Percentiles rank a stretch among this genome's conserved stretches.
phyloP scores from a whole-genome alignment of 73 alveolate species.

The Effrenium voratum region DNA sequence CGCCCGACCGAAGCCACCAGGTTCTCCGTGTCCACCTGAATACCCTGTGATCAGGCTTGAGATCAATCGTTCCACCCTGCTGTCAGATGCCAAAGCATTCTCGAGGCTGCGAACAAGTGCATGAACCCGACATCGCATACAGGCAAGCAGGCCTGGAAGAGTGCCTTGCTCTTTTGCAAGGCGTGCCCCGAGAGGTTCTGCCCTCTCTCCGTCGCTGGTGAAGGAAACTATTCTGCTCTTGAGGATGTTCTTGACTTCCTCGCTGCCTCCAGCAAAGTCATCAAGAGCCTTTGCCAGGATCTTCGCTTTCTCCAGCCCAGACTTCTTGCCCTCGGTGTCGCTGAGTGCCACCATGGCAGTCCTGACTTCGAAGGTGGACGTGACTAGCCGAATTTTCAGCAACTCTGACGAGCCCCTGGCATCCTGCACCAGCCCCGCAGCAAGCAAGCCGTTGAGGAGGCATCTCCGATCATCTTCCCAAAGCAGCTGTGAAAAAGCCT shows the following conservation, averaged over 20 bases:
- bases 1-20: background rate
- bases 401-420: background rate
- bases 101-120: background rate
- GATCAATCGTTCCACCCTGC: background rate
- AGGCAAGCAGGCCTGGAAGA: background rate
- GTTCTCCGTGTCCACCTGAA: background rate
- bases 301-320: background rate
- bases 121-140: background rate
- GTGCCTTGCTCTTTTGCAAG: background rate
- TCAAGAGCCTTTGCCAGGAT: background rate
- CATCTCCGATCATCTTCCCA: background rate
- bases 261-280: background rate
- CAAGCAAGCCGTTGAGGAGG: background rate
- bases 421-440: background rate
- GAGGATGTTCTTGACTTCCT: background rate
- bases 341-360: background rate
- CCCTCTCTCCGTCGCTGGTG: background rate
- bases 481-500: background rate
- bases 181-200: background rate
- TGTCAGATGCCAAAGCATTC: background rate
- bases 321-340: background rate
- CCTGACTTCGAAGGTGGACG: background rate
- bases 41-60: background rate
- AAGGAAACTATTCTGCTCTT: background rate
- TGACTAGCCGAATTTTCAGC: background rate